phyloP scores from a whole-genome alignment of 257 asterid species.

The Catharanthus roseus region DNA sequence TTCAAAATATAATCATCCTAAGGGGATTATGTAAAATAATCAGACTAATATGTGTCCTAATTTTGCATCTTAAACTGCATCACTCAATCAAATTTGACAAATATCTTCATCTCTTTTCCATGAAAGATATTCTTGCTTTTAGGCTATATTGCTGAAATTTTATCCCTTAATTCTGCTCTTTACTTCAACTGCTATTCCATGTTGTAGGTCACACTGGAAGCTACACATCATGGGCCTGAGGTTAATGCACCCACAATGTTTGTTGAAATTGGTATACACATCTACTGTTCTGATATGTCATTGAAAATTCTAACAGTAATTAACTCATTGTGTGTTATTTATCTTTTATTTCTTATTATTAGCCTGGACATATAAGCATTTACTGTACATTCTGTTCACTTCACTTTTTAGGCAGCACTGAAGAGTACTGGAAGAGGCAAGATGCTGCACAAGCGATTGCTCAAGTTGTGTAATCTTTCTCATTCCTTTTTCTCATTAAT shows the following conservation, averaged over 20 bases:
- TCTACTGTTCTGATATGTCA: neutral
- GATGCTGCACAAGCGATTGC: constrained; percentile 43
- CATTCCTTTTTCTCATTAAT: neutral
- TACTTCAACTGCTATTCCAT: constrained; percentile 2
- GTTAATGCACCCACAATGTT: constrained; percentile 37
- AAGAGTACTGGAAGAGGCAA: constrained; percentile 42
- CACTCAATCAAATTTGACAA: neutral
- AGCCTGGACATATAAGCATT: neutral
- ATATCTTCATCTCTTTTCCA: neutral
- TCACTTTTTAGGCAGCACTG: constrained; percentile 30
- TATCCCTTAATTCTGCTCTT: too few relatives aligned
- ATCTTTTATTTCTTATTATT: neutral
- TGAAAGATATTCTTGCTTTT: neutral
- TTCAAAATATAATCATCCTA: neutral
- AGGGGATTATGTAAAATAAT: neutral
- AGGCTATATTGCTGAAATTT: neutral
- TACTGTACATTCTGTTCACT: neutral
- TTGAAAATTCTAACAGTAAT: neutral
- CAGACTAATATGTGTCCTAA: neutral
- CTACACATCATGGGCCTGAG: constrained; percentile 39
- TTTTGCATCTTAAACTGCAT: neutral
- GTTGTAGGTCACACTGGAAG: constrained; percentile 37
- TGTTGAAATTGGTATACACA: constrained; percentile 35
- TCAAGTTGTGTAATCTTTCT: constrained; percentile 30
- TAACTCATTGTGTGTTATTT: neutral